Percentiles rank a stretch among this genome's conserved stretches.
Evolutionary conservation across 768 basidiomycete genomes (phyloP).

Genomic region (Kockovaella imperatae): DNA sequence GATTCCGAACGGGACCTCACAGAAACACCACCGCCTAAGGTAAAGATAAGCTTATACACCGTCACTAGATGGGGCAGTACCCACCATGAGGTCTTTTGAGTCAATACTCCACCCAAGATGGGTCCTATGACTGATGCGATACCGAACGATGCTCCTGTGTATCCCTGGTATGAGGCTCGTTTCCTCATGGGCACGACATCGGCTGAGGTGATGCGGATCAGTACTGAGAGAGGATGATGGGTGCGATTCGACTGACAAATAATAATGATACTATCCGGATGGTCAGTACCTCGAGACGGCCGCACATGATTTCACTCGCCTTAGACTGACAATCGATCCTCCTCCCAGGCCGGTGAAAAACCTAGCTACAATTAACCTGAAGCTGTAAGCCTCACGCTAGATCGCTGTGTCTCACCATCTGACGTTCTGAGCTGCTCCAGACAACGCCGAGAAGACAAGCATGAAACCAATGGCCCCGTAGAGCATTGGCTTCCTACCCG

Average conservation of each 20-base stretch:
- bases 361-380: constrained; percentile 26
- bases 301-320: too few relatives aligned
- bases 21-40: constrained; percentile 38
- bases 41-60: background rate
- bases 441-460: constrained; percentile 31
- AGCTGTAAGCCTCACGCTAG: background rate
- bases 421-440: constrained; percentile 28
- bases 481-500: constrained; percentile 35
- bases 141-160: constrained; percentile 67
- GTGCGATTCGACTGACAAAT: constrained; percentile 5
- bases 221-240: constrained; percentile 11
- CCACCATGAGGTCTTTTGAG: constrained; percentile 20
- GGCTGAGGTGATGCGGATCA: constrained; percentile 6
- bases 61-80: constrained; percentile 2
- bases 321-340: constrained; percentile 32
- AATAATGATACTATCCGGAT: constrained; percentile 10
- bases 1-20: constrained; percentile 5
- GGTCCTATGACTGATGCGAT: constrained; percentile 66
- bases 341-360: constrained; percentile 39
- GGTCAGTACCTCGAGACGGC: too few relatives aligned
- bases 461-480: constrained; percentile 26
- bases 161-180: constrained; percentile 66
- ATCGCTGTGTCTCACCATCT: constrained; percentile 16
- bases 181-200: constrained; percentile 76
- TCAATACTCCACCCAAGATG: constrained; percentile 58